Percentiles rank a stretch among this genome's conserved stretches.
phyloP scores from a whole-genome alignment of 495 filamentous ascomycete genomes.

The Astrocystis sublimbata region DNA sequence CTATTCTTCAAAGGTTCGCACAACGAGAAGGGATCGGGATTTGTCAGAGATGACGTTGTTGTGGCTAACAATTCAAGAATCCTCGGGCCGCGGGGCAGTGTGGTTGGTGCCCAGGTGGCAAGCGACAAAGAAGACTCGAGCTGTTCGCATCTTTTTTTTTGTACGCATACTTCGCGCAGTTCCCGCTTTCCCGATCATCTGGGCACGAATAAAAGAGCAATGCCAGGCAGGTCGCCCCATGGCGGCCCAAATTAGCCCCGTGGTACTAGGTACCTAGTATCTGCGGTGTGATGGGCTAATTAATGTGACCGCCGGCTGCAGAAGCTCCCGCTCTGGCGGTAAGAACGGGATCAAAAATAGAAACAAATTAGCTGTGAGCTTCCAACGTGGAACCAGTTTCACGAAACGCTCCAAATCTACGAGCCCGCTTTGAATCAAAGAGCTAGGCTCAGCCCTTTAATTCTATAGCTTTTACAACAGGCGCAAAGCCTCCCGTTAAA shows the following conservation, averaged over 20 bases:
- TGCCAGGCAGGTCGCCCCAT: no score
- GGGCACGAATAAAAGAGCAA: no score
- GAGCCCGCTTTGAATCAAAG: no score
- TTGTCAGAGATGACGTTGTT: background rate
- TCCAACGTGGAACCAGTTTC: no score
- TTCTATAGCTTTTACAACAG: no score
- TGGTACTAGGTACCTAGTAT: no score
- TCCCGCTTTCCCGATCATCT: no score
- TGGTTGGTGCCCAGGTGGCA: background rate
- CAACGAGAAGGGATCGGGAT: background rate
- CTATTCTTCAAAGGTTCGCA: background rate
- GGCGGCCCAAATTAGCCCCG: background rate
- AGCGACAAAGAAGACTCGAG: background rate
- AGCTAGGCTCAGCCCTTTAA: no score
- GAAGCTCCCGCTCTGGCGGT: conserved; percentile 1
- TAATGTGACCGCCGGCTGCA: background rate
- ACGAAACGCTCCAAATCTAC: no score
- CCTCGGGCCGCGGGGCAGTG: conserved; percentile 2
- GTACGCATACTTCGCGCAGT: background rate
- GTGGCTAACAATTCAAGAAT: background rate
- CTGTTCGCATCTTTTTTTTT: no score
- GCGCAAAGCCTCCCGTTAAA: no score
- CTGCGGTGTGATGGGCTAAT: background rate
- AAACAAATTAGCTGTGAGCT: conserved; percentile 14
- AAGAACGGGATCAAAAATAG: conserved; percentile 11